Percentiles rank a stretch among this genome's conserved stretches.
Evolutionary conservation across 192 early-diverging fungal species (phyloP).

Genomic region (Backusella westeae): DNA sequence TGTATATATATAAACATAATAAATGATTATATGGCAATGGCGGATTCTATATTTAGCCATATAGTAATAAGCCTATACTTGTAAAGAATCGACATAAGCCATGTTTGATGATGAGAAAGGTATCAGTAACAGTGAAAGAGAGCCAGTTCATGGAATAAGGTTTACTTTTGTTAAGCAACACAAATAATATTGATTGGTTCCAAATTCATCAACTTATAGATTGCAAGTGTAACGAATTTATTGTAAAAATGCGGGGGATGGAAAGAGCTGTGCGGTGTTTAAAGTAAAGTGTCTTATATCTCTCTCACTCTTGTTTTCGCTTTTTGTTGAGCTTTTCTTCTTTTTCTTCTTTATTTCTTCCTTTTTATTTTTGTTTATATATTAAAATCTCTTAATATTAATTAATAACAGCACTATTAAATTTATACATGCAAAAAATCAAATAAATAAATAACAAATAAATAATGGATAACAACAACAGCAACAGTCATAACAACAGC

Average conservation of each 20-base stretch:
- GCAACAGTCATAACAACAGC: background rate
- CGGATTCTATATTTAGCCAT: too few species aligned
- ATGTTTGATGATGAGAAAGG: too few species aligned
- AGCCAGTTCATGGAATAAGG: background rate
- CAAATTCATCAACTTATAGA: background rate
- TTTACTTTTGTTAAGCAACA: background rate
- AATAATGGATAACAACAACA: background rate
- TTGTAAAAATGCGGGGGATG: conserved; percentile 1
- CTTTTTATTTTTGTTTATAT: background rate
- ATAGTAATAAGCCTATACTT: too few species aligned
- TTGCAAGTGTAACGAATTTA: conserved; percentile 8
- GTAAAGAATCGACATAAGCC: too few species aligned
- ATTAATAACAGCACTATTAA: too few species aligned
- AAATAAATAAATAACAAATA: background rate
- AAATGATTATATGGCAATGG: too few species aligned
- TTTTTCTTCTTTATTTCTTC: background rate
- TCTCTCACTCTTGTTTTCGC: background rate
- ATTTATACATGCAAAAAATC: background rate
- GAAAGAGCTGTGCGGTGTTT: background rate
- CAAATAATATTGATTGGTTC: conserved; percentile 8
- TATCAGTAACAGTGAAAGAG: background rate
- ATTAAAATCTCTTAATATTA: background rate
- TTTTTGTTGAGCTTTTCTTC: background rate
- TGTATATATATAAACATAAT: too few species aligned
- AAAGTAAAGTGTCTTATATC: background rate